These are phyloP conservation scores for Cutaneotrichosporon curvatum DNA, from an alignment of 1,284 basidiomycete species.

Conservation along the genomic window DNA sequence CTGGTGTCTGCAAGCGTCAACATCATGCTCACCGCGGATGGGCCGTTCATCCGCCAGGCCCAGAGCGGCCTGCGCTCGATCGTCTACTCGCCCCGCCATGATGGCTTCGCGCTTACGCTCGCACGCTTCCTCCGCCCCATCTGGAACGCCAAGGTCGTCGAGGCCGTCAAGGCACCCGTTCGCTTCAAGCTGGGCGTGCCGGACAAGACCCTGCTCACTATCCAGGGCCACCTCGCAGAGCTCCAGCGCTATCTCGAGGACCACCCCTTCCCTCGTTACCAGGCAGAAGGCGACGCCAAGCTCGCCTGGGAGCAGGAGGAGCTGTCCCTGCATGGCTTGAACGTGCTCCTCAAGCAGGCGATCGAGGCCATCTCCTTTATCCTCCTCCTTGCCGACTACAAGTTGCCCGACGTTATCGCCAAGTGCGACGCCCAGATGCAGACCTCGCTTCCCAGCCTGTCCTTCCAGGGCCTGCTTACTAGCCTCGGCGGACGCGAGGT, in stretches of 20 bases:
- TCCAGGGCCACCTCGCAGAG: slow-evolving; percentile 71
- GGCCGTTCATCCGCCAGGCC: slow-evolving; percentile 24
- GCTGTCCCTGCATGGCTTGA: slow-evolving; percentile 31
- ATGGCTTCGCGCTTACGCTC: slow-evolving; percentile 82
- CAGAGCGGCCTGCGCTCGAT: slow-evolving; percentile 40
- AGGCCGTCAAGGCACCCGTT: slow-evolving; percentile 20
- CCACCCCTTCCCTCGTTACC: slow-evolving; percentile 36
- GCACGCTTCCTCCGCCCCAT: slow-evolving; percentile 75
- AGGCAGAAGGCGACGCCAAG: slow-evolving; percentile 38
- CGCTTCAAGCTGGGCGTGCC: slow-evolving; percentile 44
- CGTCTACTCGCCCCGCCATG: slow-evolving; percentile 77
- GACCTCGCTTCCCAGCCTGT: slow-evolving; percentile 59
- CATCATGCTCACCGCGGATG: slow-evolving; percentile 28
- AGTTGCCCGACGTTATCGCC: slow-evolving; percentile 70
- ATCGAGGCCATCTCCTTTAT: slow-evolving; percentile 92
- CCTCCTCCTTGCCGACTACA: slow-evolving; percentile 83
- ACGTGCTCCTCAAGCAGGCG: slow-evolving; percentile 64
- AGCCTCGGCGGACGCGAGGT: slow-evolving; percentile 71
- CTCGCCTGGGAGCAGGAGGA: slow-evolving; percentile 44
- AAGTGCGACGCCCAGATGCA: slow-evolving; percentile 52
- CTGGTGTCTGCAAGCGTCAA: slow-evolving; percentile 22
- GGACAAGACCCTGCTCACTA: slow-evolving; percentile 58
- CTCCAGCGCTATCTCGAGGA: slow-evolving; percentile 63
- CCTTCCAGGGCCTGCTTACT: slow-evolving; percentile 78
- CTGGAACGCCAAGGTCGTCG: slow-evolving; percentile 73